Evolutionary conservation across 129 eudicot genomes (phyloP), one percentile per base, ranked within the genome.

Genomic region (Flaveria sonorensis): DNA sequence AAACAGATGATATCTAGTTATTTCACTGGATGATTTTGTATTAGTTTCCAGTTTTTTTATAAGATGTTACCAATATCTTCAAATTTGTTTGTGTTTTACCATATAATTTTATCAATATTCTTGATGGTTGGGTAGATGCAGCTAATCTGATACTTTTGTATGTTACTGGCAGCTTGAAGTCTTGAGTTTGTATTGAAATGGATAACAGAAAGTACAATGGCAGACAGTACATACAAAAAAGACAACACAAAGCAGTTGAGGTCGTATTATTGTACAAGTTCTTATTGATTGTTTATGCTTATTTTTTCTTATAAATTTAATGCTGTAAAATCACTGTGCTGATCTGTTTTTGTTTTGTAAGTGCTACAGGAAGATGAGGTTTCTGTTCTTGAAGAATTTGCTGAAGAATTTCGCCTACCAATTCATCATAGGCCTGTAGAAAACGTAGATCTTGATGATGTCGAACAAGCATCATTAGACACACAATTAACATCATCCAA

Each of bases 391-490:
- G 93, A 91, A 76, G 92, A 88, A 52, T 85, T 85, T 64, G 88
- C 86, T n/a, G 96, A 86, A 53, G 98, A 91, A 74, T 94, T 94
- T 75, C 89, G 96, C 61, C 76, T 94, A 55, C 98, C 98, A 19
- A 94, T 94, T 68, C 76, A 68, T 81, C 98, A 94, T n/a, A 86
- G 98, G 75, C 96, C 87, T 12, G 86, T 96, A 4, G 97, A 95
- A 75, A 95, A 95, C 43, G 94, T 89, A 3, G 94, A 95, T 82
- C 87, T 91, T 32, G 97, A 94, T 53, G 85, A 91, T 82, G 97
- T 94, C 46, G 96, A 89, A 70, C 99, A 95, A 78, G 96, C 96
- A 43, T 95, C 99, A 5, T 75, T 91, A 75, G 99, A 95, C 83
- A 91, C 90, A 3, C 96, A 83, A 52, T 77, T 91, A 81, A 67